phyloP scores from a whole-genome alignment of 345 rosid genomes.

The Bruguiera sexangula region DNA sequence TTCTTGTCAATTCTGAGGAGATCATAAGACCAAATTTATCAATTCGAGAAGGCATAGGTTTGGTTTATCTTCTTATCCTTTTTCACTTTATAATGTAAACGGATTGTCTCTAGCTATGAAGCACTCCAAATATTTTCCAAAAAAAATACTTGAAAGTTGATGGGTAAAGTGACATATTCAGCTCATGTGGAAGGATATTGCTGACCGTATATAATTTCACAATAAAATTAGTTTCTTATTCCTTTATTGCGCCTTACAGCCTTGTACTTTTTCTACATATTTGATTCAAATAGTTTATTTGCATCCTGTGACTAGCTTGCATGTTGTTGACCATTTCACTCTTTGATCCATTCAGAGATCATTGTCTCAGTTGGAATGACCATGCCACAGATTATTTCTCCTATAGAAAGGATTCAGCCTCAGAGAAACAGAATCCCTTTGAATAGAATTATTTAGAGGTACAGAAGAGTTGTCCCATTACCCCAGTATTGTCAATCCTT shows the following conservation, averaged over 20 bases:
- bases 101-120: constrained; percentile 1
- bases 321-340: not conserved
- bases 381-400: constrained; percentile 75
- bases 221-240: too few species aligned
- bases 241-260: too few species aligned
- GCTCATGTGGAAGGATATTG: too few species aligned
- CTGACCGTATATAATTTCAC: too few species aligned
- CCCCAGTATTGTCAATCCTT: too few species aligned
- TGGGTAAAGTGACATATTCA: too few species aligned
- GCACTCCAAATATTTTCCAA: not conserved
- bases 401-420: constrained; percentile 44
- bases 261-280: not conserved
- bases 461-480: not conserved
- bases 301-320: not conserved
- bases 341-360: constrained; percentile 60
- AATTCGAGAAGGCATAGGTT: constrained; percentile 89
- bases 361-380: constrained; percentile 89
- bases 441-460: constrained; percentile 44
- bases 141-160: not conserved
- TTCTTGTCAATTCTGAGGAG: constrained; percentile 74
- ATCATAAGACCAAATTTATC: constrained; percentile 82
- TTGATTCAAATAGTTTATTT: not conserved
- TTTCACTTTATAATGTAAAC: not conserved
- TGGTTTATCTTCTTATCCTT: constrained; percentile 16
- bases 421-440: constrained; percentile 51